Evolutionary conservation across 2,329 filamentous ascomycete genomes (phyloP).

Genomic region (Colletotrichum lentis): DNA sequence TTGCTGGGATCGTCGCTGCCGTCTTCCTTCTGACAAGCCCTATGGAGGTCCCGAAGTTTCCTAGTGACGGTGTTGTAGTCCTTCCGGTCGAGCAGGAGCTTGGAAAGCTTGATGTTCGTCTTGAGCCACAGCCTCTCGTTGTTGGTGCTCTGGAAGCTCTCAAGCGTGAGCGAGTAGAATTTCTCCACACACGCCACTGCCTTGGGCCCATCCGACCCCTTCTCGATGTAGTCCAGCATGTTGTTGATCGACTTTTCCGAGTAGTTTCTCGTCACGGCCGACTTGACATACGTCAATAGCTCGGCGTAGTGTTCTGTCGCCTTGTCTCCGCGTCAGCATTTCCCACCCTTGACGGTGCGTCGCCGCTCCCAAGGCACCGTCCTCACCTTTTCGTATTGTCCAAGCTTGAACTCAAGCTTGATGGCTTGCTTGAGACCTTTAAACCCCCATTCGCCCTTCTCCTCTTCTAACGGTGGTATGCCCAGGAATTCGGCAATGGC

Average conservation of each 20-base stretch:
- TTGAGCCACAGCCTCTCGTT: constrained; percentile 98
- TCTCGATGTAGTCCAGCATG: constrained; percentile 97
- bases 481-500: constrained; percentile 93
- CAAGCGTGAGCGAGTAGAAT: constrained; percentile 92
- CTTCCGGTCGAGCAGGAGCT: constrained; percentile 89
- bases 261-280: constrained; percentile 95
- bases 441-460: constrained; percentile 99
- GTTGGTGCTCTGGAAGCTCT: constrained; percentile 96
- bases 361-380: neutral
- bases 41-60: constrained; percentile 89
- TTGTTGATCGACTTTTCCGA: constrained; percentile 99
- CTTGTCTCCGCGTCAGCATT: constrained; percentile 53
- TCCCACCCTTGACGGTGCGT: neutral
- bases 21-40: constrained; percentile 85
- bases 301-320: constrained; percentile 92
- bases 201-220: constrained; percentile 75
- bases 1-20: constrained; percentile 92
- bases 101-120: constrained; percentile 96
- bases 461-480: constrained; percentile 81
- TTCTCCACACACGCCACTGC: constrained; percentile 84
- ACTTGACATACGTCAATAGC: constrained; percentile 96
- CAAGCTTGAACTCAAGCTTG: constrained; percentile 94
- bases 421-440: constrained; percentile 98
- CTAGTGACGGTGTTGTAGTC: constrained; percentile 82
- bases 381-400: constrained; percentile 80